Evolutionary conservation across 306 rosid genomes (phyloP).

Genomic region (Geum urbanum): DNA sequence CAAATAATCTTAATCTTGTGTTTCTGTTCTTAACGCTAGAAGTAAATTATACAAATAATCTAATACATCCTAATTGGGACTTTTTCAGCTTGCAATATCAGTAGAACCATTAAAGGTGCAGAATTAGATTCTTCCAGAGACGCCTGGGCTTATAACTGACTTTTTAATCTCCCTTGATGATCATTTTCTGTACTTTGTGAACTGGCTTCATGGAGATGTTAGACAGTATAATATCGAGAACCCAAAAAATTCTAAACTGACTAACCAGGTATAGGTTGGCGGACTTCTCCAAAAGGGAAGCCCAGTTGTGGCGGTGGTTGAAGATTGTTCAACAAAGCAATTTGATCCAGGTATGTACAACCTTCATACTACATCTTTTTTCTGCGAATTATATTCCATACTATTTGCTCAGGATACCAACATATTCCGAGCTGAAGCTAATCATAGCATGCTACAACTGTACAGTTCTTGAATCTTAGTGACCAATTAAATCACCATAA

Average conservation of each 20-base stretch:
- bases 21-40: not conserved
- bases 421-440: not conserved
- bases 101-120: conserved; percentile 77
- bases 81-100: conserved; percentile 59
- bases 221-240: conserved; percentile 87
- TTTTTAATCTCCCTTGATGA: conserved; percentile 87
- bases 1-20: not conserved
- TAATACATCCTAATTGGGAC: not conserved
- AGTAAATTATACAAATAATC: not conserved
- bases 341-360: conserved; percentile 61
- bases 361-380: not conserved
- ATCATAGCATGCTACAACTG: not conserved
- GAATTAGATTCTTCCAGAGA: conserved; percentile 89
- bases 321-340: conserved; percentile 69
- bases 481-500: not conserved
- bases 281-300: conserved; percentile 81
- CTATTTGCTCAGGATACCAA: not conserved
- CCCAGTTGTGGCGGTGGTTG: conserved; percentile 50
- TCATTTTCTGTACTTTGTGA: conserved; percentile 72
- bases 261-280: conserved; percentile 87
- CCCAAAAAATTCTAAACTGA: conserved; percentile 51
- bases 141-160: conserved; percentile 95
- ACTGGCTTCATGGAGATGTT: conserved; percentile 98
- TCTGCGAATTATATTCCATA: not conserved
- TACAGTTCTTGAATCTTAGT: not conserved